These are phyloP conservation scores for Macroventuria anomochaeta DNA, from an alignment of 2,329 filamentous ascomycete genomes.

Conservation along the genomic window DNA sequence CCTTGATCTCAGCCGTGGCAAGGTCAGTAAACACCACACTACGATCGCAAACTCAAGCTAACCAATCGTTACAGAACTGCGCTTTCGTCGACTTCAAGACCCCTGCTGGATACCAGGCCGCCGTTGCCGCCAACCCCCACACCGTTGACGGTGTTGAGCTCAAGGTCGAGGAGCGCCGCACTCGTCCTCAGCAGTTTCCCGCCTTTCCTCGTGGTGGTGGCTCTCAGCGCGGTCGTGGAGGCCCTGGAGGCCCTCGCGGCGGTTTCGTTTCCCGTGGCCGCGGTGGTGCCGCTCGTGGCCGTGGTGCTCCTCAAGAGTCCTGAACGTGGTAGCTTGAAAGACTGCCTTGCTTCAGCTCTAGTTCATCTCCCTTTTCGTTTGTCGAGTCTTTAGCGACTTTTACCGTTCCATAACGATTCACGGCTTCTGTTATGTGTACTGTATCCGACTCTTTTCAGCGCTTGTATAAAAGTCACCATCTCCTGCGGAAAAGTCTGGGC, in stretches of 20 bases:
- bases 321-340: constrained; percentile 26
- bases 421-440: constrained; percentile 47
- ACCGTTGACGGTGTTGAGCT: constrained; percentile 82
- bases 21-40: constrained; percentile 65
- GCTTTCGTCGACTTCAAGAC: constrained; percentile 95
- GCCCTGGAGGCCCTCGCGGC: constrained; percentile 64
- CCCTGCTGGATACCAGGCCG: constrained; percentile 79
- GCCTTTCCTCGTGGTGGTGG: constrained; percentile 51
- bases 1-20: constrained; percentile 70
- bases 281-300: constrained; percentile 66
- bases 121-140: constrained; percentile 84
- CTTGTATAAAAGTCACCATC: constrained; percentile 49
- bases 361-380: constrained; percentile 16
- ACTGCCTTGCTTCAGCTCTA: constrained; percentile 11
- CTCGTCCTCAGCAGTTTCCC: constrained; percentile 52
- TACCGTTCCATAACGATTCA: constrained; percentile 44
- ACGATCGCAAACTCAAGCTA: constrained; percentile 15
- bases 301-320: constrained; percentile 44
- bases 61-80: constrained; percentile 71
- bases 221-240: constrained; percentile 65
- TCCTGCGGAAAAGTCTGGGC: constrained; percentile 47
- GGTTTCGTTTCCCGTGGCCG: constrained; percentile 74
- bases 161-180: constrained; percentile 85
- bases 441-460: constrained; percentile 43
- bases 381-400: constrained; percentile 25